These are phyloP conservation scores for Triglochin maritima DNA, from an alignment of 106 monocot genomes.

Conservation along the genomic window DNA sequence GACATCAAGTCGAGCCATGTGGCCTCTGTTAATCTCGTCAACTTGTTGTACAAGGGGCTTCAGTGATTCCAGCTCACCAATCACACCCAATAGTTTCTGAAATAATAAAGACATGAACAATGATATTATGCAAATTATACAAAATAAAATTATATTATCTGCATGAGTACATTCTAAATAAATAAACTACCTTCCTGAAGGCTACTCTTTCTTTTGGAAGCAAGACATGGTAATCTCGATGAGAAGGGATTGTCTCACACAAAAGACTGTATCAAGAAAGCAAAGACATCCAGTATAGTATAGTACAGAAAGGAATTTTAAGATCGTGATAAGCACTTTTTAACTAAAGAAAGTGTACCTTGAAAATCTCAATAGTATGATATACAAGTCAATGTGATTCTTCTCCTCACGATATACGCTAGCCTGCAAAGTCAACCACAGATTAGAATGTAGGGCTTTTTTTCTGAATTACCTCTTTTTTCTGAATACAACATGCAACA, in stretches of 20 bases:
- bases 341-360: conserved; percentile 33
- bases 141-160: background rate
- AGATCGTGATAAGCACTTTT: background rate
- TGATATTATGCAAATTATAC: background rate
- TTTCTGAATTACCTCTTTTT: background rate
- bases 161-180: conserved; percentile 5
- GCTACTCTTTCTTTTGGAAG: conserved; percentile 47
- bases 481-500: background rate
- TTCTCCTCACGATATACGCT: conserved; percentile 77
- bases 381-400: conserved; percentile 84
- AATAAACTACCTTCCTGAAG: conserved; percentile 49
- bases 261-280: conserved; percentile 44
- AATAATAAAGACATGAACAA: conserved; percentile 8
- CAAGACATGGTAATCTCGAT: conserved; percentile 68
- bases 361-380: conserved; percentile 87
- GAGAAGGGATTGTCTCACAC: conserved; percentile 89
- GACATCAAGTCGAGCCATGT: conserved; percentile 17
- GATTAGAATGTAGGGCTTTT: background rate
- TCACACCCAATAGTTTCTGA: conserved; percentile 72
- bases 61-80: conserved; percentile 73
- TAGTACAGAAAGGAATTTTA: background rate
- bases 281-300: background rate
- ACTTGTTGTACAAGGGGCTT: conserved; percentile 72
- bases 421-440: conserved; percentile 38
- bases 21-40: conserved; percentile 49